Conservation (phyloP, 257 asterid genomes). For the Ophiorrhiza pumila region DNA sequence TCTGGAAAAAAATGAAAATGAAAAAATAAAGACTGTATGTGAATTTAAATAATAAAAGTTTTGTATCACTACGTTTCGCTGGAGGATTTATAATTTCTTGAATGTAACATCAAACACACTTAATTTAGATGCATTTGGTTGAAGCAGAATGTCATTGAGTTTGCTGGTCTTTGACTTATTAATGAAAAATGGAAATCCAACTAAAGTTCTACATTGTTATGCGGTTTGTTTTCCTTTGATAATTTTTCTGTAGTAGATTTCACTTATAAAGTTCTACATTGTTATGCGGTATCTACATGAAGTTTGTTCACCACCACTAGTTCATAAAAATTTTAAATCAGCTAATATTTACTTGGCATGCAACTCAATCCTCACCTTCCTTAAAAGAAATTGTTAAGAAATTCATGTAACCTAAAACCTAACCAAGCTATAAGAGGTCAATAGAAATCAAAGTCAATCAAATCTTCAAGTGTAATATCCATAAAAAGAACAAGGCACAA, state of each 20-base stretch:
- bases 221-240: not conserved
- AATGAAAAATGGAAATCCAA: not conserved
- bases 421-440: no score
- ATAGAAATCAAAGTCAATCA: no score
- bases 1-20: not conserved
- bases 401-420: no score
- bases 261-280: slow-evolving; percentile 22
- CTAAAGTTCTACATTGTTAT: not conserved
- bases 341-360: slow-evolving; percentile 76
- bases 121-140: not conserved
- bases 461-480: no score
- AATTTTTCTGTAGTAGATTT: not conserved
- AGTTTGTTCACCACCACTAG: slow-evolving; percentile 84
- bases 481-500: not conserved
- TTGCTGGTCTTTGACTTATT: not conserved
- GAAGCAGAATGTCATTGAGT: no score
- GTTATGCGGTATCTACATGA: slow-evolving; percentile 93
- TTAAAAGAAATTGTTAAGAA: no score
- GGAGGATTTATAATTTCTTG: not conserved
- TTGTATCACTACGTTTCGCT: not conserved
- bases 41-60: not conserved
- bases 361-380: slow-evolving; percentile 97
- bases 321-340: slow-evolving; percentile 84
- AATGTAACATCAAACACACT: not conserved
- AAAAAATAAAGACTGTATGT: not conserved